phyloP scores from a whole-genome alignment of 495 filamentous ascomycete species.

The Chlorociboria aeruginascens region DNA sequence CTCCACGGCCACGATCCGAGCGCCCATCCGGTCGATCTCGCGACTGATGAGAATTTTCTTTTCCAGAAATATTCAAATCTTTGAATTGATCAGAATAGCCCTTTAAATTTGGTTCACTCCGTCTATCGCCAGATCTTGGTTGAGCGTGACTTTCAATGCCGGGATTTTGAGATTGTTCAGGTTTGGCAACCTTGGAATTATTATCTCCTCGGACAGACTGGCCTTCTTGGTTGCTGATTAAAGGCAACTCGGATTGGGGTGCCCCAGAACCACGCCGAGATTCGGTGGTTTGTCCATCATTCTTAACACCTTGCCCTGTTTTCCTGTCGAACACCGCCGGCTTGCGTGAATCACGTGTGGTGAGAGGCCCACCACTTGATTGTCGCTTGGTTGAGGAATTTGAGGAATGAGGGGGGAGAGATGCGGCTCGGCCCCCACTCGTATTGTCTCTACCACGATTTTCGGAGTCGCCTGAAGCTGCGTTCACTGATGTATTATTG shows the following conservation, averaged over 20 bases:
- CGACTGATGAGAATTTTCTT: constrained; percentile 9
- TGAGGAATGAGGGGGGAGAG: constrained; percentile 14
- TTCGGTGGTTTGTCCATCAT: background rate
- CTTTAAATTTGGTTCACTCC: constrained; percentile 16
- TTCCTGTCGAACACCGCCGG: background rate
- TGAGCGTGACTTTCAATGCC: constrained; percentile 7
- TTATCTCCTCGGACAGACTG: background rate
- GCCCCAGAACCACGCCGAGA: background rate
- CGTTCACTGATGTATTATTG: background rate
- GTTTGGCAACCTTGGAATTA: constrained; percentile 2
- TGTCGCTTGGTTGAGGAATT: constrained; percentile 29
- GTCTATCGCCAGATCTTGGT: constrained; percentile 11
- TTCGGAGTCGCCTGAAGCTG: constrained; percentile 3
- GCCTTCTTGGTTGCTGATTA: background rate
- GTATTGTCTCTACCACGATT: constrained; percentile 8
- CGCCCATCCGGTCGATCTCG: constrained; percentile 38
- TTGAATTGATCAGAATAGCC: constrained; percentile 12
- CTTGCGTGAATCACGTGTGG: constrained; percentile 32
- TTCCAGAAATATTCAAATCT: constrained; percentile 4
- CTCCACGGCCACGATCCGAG: constrained; percentile 40
- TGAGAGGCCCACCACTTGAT: constrained; percentile 28
- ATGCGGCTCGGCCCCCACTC: constrained; percentile 13
- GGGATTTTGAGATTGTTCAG: constrained; percentile 4
- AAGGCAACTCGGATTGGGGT: too few species aligned
- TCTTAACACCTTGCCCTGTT: background rate